These are phyloP conservation scores for Vigna mungo DNA, from an alignment of 306 rosid genomes.

Conservation along the genomic window DNA sequence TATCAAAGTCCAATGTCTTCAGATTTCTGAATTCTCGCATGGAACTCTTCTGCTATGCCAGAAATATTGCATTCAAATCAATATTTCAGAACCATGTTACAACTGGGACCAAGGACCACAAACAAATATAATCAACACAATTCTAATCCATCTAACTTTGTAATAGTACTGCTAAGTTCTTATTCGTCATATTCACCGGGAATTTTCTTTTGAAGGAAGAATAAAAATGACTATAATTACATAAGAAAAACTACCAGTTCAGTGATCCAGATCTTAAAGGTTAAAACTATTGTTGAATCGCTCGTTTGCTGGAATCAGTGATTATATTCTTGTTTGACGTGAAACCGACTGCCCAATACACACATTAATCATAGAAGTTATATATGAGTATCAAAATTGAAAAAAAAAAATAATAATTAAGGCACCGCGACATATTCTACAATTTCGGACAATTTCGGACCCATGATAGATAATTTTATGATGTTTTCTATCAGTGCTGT, in stretches of 20 bases:
- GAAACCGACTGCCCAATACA: background rate
- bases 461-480: slow-evolving; percentile 18
- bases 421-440: no score
- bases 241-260: background rate
- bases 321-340: background rate
- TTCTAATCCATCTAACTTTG: background rate
- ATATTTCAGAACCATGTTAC: background rate
- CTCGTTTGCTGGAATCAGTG: background rate
- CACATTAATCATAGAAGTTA: background rate
- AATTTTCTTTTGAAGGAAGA: background rate
- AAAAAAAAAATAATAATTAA: background rate
- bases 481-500: slow-evolving; percentile 13
- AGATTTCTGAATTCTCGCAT: background rate
- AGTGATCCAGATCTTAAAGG: background rate
- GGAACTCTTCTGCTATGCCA: background rate
- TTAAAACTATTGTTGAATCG: background rate
- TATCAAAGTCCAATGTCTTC: background rate
- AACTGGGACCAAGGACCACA: slow-evolving; percentile 17
- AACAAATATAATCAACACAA: background rate
- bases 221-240: background rate
- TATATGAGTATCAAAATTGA: background rate
- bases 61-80: slow-evolving; percentile 9
- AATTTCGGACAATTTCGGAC: no score
- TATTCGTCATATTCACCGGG: background rate
- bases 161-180: background rate